phyloP scores from a whole-genome alignment of 441 rosid genomes.

The Adansonia rubrostipa region DNA sequence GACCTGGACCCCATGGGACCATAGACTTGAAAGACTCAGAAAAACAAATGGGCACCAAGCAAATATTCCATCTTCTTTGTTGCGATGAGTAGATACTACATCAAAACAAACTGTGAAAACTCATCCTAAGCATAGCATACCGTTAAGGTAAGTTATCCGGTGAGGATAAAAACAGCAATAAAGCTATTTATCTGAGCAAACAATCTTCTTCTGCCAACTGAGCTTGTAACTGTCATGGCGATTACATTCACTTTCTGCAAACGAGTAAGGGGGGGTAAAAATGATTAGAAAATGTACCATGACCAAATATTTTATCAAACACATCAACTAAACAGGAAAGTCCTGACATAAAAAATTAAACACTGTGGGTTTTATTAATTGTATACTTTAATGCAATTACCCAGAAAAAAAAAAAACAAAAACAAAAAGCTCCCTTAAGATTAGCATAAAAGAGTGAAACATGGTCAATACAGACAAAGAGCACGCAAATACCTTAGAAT shows the following conservation, averaged over 20 bases:
- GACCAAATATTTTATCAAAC: neutral
- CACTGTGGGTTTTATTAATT: neutral
- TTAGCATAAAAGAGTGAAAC: neutral
- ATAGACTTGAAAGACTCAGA: neutral
- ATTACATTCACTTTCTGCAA: conserved; percentile 90
- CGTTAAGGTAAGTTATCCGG: conserved; percentile 90
- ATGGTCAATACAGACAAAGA: conserved; percentile 9
- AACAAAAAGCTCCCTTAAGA: neutral
- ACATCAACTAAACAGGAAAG: conserved; percentile 2
- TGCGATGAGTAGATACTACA: neutral
- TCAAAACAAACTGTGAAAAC: conserved; percentile 18
- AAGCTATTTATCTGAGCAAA: conserved; percentile 96
- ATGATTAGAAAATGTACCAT: neutral
- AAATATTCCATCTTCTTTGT: neutral
- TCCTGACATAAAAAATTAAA: neutral
- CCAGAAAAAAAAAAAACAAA: neutral
- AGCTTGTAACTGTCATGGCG: conserved; percentile 74
- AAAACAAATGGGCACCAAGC: neutral
- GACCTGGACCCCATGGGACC: neutral
- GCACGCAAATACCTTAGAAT: neutral
- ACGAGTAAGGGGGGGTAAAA: neutral
- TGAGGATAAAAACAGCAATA: conserved; percentile 85
- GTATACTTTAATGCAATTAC: neutral
- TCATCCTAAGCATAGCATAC: conserved; percentile 40
- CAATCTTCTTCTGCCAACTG: conserved; percentile 78